phyloP scores from a whole-genome alignment of 1,139 yeast genomes.

The Yamadazyma aaseri region DNA sequence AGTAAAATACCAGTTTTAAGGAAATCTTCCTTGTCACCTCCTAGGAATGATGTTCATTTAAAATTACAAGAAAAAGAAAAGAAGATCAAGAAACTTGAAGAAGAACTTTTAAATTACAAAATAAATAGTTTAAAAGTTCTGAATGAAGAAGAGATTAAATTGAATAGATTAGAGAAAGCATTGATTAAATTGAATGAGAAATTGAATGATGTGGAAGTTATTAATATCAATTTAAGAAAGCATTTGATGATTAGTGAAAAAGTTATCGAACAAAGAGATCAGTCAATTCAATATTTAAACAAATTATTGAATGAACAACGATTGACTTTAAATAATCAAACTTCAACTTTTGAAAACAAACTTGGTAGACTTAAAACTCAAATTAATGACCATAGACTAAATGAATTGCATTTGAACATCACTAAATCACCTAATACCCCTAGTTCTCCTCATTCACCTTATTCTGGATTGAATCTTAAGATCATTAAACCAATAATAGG shows the following conservation, averaged over 20 bases:
- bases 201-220: conserved; percentile 39
- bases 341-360: conserved; percentile 53
- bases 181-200: conserved; percentile 39
- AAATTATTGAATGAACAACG: conserved; percentile 52
- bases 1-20: conserved; percentile 12
- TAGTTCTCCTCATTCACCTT: conserved; percentile 26
- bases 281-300: conserved; percentile 58
- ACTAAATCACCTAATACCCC: conserved; percentile 8
- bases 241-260: conserved; percentile 55
- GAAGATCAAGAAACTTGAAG: conserved; percentile 39
- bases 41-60: conserved; percentile 16
- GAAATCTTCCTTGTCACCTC: conserved; percentile 11
- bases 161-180: conserved; percentile 38
- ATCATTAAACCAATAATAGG: conserved; percentile 71
- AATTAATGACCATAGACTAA: conserved; percentile 10
- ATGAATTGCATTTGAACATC: conserved; percentile 3
- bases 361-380: conserved; percentile 21
- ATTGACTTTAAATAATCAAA: conserved; percentile 46
- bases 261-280: conserved; percentile 59
- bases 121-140: conserved; percentile 32
- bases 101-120: conserved; percentile 34
- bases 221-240: conserved; percentile 38
- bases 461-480: conserved; percentile 50
- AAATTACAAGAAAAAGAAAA: conserved; percentile 35
- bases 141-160: conserved; percentile 49